Evolutionary conservation across 108 stramenopile genomes (phyloP).

Genomic region (Nitzschia putrida): DNA sequence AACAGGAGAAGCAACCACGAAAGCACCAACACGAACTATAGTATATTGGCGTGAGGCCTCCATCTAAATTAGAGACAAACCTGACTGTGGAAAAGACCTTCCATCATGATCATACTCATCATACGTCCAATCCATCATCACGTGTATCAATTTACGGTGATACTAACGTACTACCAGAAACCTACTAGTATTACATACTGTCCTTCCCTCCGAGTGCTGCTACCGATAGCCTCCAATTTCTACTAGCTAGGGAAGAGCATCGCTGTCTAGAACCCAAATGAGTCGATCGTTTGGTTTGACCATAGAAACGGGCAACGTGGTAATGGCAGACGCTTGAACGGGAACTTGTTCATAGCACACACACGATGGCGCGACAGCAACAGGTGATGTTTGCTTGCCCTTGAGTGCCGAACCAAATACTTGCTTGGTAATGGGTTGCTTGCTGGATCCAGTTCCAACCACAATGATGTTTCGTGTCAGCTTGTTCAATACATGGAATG

Average conservation of each 20-base stretch:
- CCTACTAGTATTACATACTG: no score
- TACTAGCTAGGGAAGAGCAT: slow-evolving; percentile 43
- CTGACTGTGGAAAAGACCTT: no score
- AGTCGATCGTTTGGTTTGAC: slow-evolving; percentile 57
- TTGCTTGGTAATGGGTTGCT: slow-evolving; percentile 58
- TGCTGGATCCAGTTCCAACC: slow-evolving; percentile 76
- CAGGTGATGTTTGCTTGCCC: not conserved
- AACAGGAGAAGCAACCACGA: no score
- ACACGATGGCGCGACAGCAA: not conserved
- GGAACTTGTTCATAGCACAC: not conserved
- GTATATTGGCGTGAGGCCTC: no score
- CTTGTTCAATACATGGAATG: slow-evolving; percentile 77
- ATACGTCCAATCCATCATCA: no score
- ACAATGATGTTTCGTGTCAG: slow-evolving; percentile 71
- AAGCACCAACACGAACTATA: no score
- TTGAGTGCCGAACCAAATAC: slow-evolving; percentile 36
- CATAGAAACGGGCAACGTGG: slow-evolving; percentile 73
- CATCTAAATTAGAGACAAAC: no score
- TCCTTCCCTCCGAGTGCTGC: no score
- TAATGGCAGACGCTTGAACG: slow-evolving; percentile 38
- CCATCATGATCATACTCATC: no score
- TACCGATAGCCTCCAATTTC: no score
- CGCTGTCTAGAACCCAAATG: slow-evolving; percentile 76
- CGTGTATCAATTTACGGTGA: no score
- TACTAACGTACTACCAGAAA: no score